These are phyloP conservation scores for Suillus brevipes DNA, from an alignment of 768 basidiomycete genomes.

Conservation along the genomic window DNA sequence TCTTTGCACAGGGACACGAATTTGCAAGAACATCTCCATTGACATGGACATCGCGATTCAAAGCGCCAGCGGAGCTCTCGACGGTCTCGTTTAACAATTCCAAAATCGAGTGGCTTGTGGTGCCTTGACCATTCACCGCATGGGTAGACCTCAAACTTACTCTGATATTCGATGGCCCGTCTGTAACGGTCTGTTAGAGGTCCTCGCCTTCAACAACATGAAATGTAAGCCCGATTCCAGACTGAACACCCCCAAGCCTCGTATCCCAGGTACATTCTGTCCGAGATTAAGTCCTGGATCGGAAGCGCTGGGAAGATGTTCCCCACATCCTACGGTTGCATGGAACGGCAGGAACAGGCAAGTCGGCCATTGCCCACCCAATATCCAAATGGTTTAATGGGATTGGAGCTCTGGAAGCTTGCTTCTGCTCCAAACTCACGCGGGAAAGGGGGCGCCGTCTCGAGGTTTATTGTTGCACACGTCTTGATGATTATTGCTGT, in stretches of 20 bases:
- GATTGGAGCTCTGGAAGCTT: slow-evolving; percentile 15
- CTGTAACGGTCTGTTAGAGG: background rate
- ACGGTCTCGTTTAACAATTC: background rate
- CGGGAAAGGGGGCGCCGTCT: slow-evolving; percentile 3
- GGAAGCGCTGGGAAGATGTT: slow-evolving; percentile 10
- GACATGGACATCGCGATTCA: background rate
- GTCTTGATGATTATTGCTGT: slow-evolving; percentile 29
- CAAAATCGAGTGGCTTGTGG: background rate
- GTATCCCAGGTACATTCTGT: slow-evolving; percentile 24
- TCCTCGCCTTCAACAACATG: background rate
- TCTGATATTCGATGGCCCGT: background rate
- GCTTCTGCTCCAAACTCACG: slow-evolving; percentile 17
- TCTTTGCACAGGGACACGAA: background rate
- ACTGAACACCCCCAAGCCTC: slow-evolving; percentile 5
- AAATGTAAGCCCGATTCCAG: background rate
- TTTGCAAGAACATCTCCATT: background rate
- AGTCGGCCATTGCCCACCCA: slow-evolving; percentile 20
- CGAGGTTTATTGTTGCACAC: slow-evolving; percentile 12
- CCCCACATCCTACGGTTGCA: slow-evolving; percentile 17
- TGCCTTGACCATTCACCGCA: background rate
- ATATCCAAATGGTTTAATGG: slow-evolving; percentile 10
- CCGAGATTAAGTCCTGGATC: slow-evolving; percentile 27
- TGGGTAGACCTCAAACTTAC: background rate
- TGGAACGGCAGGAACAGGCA: slow-evolving; percentile 26
- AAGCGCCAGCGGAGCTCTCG: background rate